Base-by-base conservation (phyloP, 495 filamentous ascomycete species). In the Aspergillus mulundensis region DNA sequence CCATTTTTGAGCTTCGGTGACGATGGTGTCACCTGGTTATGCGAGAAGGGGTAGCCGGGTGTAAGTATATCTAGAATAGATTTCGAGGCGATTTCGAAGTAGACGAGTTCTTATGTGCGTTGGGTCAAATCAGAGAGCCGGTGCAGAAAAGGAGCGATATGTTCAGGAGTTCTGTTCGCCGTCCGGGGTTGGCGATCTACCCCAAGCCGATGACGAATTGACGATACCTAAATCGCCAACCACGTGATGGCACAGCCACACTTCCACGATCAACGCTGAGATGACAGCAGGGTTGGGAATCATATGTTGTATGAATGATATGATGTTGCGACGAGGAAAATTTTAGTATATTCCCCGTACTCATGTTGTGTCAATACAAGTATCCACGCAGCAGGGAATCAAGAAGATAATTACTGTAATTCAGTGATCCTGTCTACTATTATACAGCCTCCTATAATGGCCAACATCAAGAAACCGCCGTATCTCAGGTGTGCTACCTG, bases 1-100 rank as follows among this genome's bases (percentile, higher is more conserved):
- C 91, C 93, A 97, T 97, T 25, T n/a, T 76, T 79, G 65, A 23
- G 14, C 30, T 25, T 23, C 15, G 14, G 43, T 18, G 34, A 30
- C 2, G 48, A 16, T 42, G 14, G 25, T 34, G 42, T 23, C 28
- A 20, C 18, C 19, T 30, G 25, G 25, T 28, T 28, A 28, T 28
- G n/a, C n/a, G n/a, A n/a, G n/a, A n/a, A n/a, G n/a, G n/a, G n/a
- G n/a, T n/a, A n/a, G n/a, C n/a, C n/a, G 25, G 25, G 25, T 28
- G 8, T 28, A 28, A 28, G 8, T 28, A 28, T 28, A 3, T 28
- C 25, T 3, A 8, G 25, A 3, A 8, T 28, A 8, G 25, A 8
- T 28, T 28, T 28, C 4, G 25, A 28, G 25, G 3, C 8, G 8
- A 28, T 28, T 28, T 28, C 4, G 25, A 28, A n/a, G n/a, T n/a